Evolutionary conservation across 2,329 filamentous ascomycete genomes (phyloP), one percentile per base, ranked within the genome.

Genomic region (Ascocoryne sarcoides): DNA sequence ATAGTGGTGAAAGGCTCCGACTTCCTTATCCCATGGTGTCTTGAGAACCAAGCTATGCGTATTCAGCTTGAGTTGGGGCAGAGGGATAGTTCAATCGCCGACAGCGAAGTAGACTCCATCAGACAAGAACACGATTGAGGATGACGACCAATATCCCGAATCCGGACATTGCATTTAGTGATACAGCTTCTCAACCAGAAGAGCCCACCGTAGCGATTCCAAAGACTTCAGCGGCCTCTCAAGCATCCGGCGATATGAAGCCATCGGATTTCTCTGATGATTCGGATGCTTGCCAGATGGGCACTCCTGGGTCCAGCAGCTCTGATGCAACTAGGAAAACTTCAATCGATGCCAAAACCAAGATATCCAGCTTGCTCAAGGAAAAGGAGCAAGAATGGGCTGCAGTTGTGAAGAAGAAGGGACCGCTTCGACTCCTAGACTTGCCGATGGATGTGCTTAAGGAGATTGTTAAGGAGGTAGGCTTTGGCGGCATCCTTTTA

Each of bases 391-490:
- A 76, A 69, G 67, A 82, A 80, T 60, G 74, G 75, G 66, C 82
- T 75, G 61, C 75, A 68, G 61, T 84, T 66, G 58, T 76, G 67
- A 58, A 67, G 40, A 69, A 66, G 48, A 70, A 68, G 45, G 67
- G 68, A 29, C 77, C 79, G 17, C 65, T 87, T 45, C 71, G 70
- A 26, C 65, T 92, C 35, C 67, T 92, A 18, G 82, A 89, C 57
- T 69, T 92, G 15, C 85, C 86, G 1, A 68, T 88, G 44, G 86
- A 92, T 57, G 73, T 92, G 15, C 63, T 92, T 32, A 82, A 83
- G 50, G 71, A 86, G 52, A 85, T 92, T 45, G 75, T 90, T 40
- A 83, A 84, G 62, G 81, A 92, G 72, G 82, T 79, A 65, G 57
- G 66, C 53, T 32, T 32, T 30, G 26, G 17, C 28, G 36, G 26